Evolutionary conservation across 2,329 filamentous ascomycete genomes (phyloP), one percentile per base, ranked within the genome.

Genomic region (Ophiostoma angusticollis): DNA sequence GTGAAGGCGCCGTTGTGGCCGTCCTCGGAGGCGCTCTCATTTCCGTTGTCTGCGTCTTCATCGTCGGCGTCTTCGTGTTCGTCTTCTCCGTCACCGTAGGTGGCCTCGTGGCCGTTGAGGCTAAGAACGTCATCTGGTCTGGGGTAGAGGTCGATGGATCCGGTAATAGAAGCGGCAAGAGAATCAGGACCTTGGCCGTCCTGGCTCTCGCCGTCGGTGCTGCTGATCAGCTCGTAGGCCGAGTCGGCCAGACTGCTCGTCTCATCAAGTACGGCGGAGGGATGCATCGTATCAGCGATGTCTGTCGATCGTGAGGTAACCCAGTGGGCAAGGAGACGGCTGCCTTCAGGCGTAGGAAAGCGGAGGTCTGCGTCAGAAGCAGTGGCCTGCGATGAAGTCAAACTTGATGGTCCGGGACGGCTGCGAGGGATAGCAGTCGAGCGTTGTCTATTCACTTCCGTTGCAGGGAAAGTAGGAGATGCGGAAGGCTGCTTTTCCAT

Each of bases 321-420:
- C 71, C 71, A 76, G 61, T 70, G 68, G 49, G 71, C 71, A 29
- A 77, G 67, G 35, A 64, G 60, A 40, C 63, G 62, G 47, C 66
- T 74, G 38, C 69, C 72, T 50, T 67, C 62, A 0, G 72, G 72
- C 31, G 59, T 63, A 40, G 72, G 72, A 40, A 76, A 76, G 41
- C 70, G 67, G 32, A 77, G 62, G 21, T 61, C 63, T 5, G 69
- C 68, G 37, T 67, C 61, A 31, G 69, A 67, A 27, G 49, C 52
- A 22, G 62, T 61, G 23, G 60, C 47, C 29, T 43, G 42, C 14
- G 43, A 37, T 16, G 41, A 23, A 16, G 29, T 14, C n/a, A 31
- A 4, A 13, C 27, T 25, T 18, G 28, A 21, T 53, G 53, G 35
- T 37, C 37, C 25, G 7, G 19, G 19, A 14, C 5, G 18, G 18